Base-by-base conservation (phyloP, 1,284 basidiomycete genomes). In the Irpex sp. region DNA sequence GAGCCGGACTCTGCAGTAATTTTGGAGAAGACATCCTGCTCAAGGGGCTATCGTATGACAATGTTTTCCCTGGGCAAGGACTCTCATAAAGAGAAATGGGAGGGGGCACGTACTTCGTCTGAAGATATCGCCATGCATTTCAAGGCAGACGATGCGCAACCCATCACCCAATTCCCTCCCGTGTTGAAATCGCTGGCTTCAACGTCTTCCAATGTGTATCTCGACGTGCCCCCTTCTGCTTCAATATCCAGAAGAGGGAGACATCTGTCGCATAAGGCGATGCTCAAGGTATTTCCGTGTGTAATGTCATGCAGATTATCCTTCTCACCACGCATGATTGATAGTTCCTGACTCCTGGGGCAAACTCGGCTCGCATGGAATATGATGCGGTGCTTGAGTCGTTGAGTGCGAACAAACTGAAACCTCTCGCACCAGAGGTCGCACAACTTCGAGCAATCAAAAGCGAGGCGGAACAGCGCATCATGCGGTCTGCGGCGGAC, bases 1-100 rank as follows among this genome's bases (percentile, higher is more conserved):
- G 97, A 98, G 75, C 93, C 96, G 0, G 92, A 97, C 65, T 87
- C 96, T 11, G 95, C 93, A 0, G 80, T 98, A 31, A 82, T 98
- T 38, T 79, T 97, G 47, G 88, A 93, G 92, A 66, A 91, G 73
- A 90, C 88, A 67, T 88, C 88, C 1, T 80, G 83, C 3, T 77
- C 87, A 0, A 81, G 86, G 67, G 96, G 96, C 0, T 98, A 97
- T 78, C 84, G 82, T 65, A 96, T 96, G 91, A 89, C 89, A 0
- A 77, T 99, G 57, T 99, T 98, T 74, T 91, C 88, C n/a, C 79
- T 83, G 1, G 90, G 93, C 8, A 91, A 88, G 64, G 88, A 97
- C 71, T 74, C 85, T 1, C 81, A 85, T 36, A 89, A 91, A 69
- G 94, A 96, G 72, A 87, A 92, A 66, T 99, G 97, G 97, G 93